Evolutionary conservation across 345 rosid genomes (phyloP), one percentile per base, ranked within the genome.

Genomic region (Salix purpurea): DNA sequence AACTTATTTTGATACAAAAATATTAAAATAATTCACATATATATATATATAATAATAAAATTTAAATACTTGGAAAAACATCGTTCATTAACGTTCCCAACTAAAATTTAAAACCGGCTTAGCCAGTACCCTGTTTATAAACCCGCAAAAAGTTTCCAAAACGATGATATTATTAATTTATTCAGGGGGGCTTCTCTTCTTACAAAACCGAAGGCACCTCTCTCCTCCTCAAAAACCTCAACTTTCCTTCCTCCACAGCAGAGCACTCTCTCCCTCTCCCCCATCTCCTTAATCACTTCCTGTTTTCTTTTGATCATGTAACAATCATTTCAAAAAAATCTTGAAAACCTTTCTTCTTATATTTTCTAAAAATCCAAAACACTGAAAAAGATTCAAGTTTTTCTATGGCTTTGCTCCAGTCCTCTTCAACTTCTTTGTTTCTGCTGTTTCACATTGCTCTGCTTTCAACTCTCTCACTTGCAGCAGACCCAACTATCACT

Each of bases 401-500:
- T 10, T 52, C 65, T 1, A 78, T 78, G 81, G 76, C 76, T 42
- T 18, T 66, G 36, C 13, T 40, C 28, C 67, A 39, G 1, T 66
- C 74, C 15, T 75, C 66, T 32, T 61, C 77, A 58, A n/a, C 62
- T n/a, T 58, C 62, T 65, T 58, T 84, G 52, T 56, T 84, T 39
- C 58, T 28, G 79, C 69, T 80, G 67, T 66, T 88, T 65, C 69
- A 70, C 82, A 78, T 91, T 74, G 83, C 83, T 37, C 79, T 87
- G 82, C 75, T 91, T 74, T 84, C 83, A 5, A 79, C 37, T 21
- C 69, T 80, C 71, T 83, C 87, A 79, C 73, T 87, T 40, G 93
- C 92, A 2, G 93, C 76, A 0, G 99, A 93, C 83, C 96, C 96
- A 16, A 80, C 37, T 73, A 85, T 85, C 61, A 80, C 76, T 32